A percentile compares a stretch with the other conserved stretches of the same genome.
Conservation (phyloP, 495 filamentous ascomycete genomes). For the Neurospora sp. region DNA sequence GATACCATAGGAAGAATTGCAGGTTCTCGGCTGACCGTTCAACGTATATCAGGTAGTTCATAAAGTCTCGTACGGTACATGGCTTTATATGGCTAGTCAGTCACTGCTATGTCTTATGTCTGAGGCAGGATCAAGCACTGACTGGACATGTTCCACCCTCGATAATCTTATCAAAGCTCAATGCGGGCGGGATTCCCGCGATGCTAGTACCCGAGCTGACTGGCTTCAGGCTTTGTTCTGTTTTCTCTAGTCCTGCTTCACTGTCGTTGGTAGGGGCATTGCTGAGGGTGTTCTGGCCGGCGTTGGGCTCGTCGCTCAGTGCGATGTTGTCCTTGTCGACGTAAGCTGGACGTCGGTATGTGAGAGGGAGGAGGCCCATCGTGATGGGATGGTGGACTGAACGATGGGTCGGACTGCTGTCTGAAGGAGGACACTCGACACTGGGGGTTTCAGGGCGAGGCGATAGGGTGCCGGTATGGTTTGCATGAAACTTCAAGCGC, state of each 20-base stretch:
- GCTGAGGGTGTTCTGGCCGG: constrained; percentile 16
- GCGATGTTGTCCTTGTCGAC: constrained; percentile 17
- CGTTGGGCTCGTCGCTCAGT: constrained; percentile 3
- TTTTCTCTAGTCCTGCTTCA: constrained; percentile 6
- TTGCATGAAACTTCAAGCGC: neutral
- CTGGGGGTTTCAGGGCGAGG: neutral
- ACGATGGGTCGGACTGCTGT: neutral
- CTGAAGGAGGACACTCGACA: neutral
- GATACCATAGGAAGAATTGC: constrained; percentile 70
- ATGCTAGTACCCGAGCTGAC: constrained; percentile 4
- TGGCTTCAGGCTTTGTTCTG: constrained; percentile 13
- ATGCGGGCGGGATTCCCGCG: constrained; percentile 51
- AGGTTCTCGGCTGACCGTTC: constrained; percentile 68
- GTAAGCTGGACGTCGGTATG: constrained; percentile 28
- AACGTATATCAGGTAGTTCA: constrained; percentile 70
- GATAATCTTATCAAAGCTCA: constrained; percentile 64
- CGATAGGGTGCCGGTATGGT: neutral
- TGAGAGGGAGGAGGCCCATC: constrained; percentile 26
- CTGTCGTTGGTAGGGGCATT: constrained; percentile 4
- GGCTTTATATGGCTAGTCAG: constrained; percentile 39
- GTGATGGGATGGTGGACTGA: neutral
- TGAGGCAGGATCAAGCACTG: constrained; percentile 17
- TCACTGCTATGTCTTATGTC: neutral
- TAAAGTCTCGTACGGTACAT: constrained; percentile 64
- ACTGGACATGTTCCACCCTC: constrained; percentile 69